Base-by-base conservation (phyloP, 1,139 yeast species). In the Candida labiduridarum region DNA sequence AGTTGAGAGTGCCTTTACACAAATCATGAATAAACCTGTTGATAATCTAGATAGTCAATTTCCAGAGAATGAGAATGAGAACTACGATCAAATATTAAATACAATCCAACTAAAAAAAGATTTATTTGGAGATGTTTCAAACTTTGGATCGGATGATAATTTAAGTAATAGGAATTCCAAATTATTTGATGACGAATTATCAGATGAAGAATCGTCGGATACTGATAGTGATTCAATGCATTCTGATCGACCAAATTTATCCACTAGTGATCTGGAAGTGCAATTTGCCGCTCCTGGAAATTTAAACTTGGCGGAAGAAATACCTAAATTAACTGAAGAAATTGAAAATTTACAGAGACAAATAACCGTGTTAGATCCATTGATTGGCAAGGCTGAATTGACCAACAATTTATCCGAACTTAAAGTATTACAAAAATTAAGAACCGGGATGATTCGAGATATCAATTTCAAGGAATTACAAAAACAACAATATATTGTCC, bases 401-500 rank as follows among this genome's bases (percentile, higher is more conserved):
- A 89, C 95, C 0, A 87, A 89, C 63, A 88, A 89, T 61, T 69
- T 80, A 5, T 76, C 83, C 1, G 96, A 91, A 60, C 68, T 88
- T 47, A 80, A 85, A 55, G 78, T 91, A 49, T 68, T 91, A 54
- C 72, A 73, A 46, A 87, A 85, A 58, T 89, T 97, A 0, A 80
- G 81, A 51, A 58, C 77, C 3, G 82, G 89, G 53, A 74, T 90
- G 52, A 82, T 81, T 42, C 72, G 87, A 53, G 97, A 92, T 61
- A 76, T 90, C 22, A 82, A 81, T 47, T 66, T 83, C 4, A 88
- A 87, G 57, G 92, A 88, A 58, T 69, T 87, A 33, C 89, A 88
- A 54, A 80, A 81, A 51, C 96, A 89, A 56, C 96, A 89, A 62
- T 85, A 85, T 57, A 80, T 87, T 47, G 90, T 90, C 1, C 96